Conservation (phyloP, 2,329 filamentous ascomycete genomes). For the Trichoderma cornu-damae region DNA sequence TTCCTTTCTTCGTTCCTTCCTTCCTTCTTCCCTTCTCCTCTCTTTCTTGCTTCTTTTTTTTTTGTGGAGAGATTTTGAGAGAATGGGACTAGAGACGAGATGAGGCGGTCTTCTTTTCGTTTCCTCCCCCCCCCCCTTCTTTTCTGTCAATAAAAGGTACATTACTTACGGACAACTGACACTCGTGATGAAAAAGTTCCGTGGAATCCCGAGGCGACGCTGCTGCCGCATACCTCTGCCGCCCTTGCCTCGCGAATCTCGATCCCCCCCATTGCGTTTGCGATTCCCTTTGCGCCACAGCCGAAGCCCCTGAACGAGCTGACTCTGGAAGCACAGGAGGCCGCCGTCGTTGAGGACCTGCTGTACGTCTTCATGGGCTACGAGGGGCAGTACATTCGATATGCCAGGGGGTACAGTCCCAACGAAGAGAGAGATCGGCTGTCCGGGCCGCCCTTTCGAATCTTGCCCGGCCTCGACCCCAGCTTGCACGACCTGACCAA, state of each 20-base stretch:
- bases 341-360: slow-evolving; percentile 80
- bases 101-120: not conserved
- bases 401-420: slow-evolving; percentile 75
- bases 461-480: slow-evolving; percentile 79
- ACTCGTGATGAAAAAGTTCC: slow-evolving; percentile 32
- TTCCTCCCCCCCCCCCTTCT: too few species aligned
- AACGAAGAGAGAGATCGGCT: slow-evolving; percentile 80
- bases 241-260: slow-evolving; percentile 65
- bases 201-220: slow-evolving; percentile 76
- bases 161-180: not conserved
- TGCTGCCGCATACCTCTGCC: slow-evolving; percentile 62
- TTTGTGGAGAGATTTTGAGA: too few species aligned
- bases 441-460: slow-evolving; percentile 72
- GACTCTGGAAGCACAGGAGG: slow-evolving; percentile 76
- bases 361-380: slow-evolving; percentile 97
- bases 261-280: slow-evolving; percentile 65
- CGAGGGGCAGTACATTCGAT: slow-evolving; percentile 95
- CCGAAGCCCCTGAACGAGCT: slow-evolving; percentile 66
- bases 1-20: not conserved
- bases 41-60: not conserved
- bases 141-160: too few species aligned
- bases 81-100: not conserved
- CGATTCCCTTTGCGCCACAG: slow-evolving; percentile 68
- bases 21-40: not conserved
- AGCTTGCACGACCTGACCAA: slow-evolving; percentile 81